Evolutionary conservation across 495 filamentous ascomycete species (phyloP).

Genomic region (Evernia prunastri): DNA sequence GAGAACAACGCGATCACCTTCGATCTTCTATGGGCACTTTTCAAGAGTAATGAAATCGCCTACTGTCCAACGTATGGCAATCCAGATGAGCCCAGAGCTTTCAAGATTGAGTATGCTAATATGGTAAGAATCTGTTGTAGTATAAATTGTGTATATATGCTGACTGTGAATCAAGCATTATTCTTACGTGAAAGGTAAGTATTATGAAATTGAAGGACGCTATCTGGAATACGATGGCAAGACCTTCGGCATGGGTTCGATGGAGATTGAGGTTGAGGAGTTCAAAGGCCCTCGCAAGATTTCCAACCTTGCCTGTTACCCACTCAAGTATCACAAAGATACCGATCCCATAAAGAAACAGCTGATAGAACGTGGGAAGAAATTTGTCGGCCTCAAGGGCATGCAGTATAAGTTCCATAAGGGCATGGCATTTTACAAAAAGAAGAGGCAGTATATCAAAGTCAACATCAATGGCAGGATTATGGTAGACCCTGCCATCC

Average conservation of each 20-base stretch:
- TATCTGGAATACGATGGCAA: constrained; percentile 85
- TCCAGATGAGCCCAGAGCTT: constrained; percentile 76
- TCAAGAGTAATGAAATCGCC: constrained; percentile 82
- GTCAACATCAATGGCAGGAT: constrained; percentile 86
- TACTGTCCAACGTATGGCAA: constrained; percentile 76
- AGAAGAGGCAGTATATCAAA: constrained; percentile 69
- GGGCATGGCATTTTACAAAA: constrained; percentile 74
- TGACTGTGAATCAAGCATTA: constrained; percentile 40
- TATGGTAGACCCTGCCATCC: constrained; percentile 85
- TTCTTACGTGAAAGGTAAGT: constrained; percentile 67
- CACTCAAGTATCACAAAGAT: constrained; percentile 76
- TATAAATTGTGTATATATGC: not conserved
- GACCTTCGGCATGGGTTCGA: constrained; percentile 61
- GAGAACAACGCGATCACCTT: constrained; percentile 84
- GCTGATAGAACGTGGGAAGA: constrained; percentile 78
- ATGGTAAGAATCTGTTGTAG: constrained; percentile 30
- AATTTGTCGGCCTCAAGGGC: constrained; percentile 70
- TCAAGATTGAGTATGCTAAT: constrained; percentile 77
- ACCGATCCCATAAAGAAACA: constrained; percentile 55
- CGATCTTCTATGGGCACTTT: constrained; percentile 83
- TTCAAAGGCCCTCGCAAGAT: too few species aligned
- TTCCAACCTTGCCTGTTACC: constrained; percentile 71
- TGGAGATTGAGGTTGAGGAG: constrained; percentile 61
- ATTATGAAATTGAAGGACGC: constrained; percentile 76
- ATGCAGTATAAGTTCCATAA: constrained; percentile 84